phyloP scores from a whole-genome alignment of 208 protist genomes.

The Acanthamoeba royreba region DNA sequence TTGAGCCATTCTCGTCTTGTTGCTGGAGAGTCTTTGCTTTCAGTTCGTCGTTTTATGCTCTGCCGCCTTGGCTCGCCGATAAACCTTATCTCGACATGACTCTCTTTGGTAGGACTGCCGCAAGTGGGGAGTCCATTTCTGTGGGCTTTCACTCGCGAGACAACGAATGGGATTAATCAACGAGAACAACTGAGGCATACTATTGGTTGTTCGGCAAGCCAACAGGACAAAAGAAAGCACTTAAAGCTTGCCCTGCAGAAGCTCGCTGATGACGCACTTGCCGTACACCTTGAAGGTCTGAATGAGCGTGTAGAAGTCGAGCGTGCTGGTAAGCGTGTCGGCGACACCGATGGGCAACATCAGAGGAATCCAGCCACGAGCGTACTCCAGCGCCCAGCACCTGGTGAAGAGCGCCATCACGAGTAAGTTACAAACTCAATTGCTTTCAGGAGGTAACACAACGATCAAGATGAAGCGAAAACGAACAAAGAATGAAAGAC shows the following conservation, averaged over 20 bases:
- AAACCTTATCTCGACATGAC: too few species aligned
- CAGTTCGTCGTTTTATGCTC: too few species aligned
- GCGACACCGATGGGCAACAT: conserved; percentile 65
- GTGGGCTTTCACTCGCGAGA: too few species aligned
- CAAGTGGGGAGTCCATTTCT: too few species aligned
- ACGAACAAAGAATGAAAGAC: background rate
- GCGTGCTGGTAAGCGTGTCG: conserved; percentile 51
- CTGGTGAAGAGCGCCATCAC: background rate
- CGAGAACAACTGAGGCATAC: too few species aligned
- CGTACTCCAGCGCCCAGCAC: conserved; percentile 67
- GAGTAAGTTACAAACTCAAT: background rate
- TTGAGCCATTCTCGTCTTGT: too few species aligned
- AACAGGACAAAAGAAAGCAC: background rate
- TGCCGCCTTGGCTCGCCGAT: too few species aligned
- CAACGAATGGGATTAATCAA: too few species aligned
- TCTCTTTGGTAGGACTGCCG: too few species aligned
- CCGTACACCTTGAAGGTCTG: conserved; percentile 45
- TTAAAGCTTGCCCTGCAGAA: conserved; percentile 49
- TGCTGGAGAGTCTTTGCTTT: too few species aligned
- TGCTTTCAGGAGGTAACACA: background rate
- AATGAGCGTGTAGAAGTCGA: conserved; percentile 53
- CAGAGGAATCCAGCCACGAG: conserved; percentile 49
- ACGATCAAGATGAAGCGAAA: background rate
- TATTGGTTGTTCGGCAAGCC: background rate
- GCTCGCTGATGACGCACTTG: conserved; percentile 37